Base-by-base conservation (phyloP, 2,329 filamentous ascomycete species). In the Penicillium sp. region DNA sequence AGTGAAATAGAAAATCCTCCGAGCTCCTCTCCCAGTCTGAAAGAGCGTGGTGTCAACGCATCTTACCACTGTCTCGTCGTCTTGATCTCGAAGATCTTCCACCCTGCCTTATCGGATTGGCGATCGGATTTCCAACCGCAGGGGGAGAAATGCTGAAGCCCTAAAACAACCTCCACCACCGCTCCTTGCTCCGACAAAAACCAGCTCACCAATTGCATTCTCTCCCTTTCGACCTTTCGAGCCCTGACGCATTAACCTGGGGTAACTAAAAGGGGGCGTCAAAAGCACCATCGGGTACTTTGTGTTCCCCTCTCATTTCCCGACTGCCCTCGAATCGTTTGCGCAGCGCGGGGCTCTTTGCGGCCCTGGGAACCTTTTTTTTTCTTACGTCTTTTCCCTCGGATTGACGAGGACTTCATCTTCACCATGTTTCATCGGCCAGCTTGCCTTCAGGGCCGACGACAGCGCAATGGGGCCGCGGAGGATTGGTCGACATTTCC, bases 401-500 rank as follows among this genome's bases (percentile, higher is more conserved):
- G 13, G 27, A n/a, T n/a, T n/a, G n/a, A n/a, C n/a, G n/a, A n/a
- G n/a, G n/a, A n/a, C n/a, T n/a, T n/a, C n/a, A n/a, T 23, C 7
- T 14, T 32, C 50, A 57, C 41, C 37, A 64, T 64, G 62, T 63
- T 64, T 43, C 57, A 57, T 54, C 53, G 55, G 42, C 62, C 54
- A 36, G 53, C 60, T 20, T 63, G 57, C 56, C 45, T 63, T 41
- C 59, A 58, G 53, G 47, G 55, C 43, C 59, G 58, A 36, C 55
- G 56, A 43, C 51, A 54, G 41, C 51, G 47, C 47, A 53, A 56
- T 53, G 46, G 50, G 43, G 28, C 41, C 14, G 33, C 37, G 5
- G 56, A 62, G 49, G 60, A 62, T 50, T 55, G 66, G 48, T 62
- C 69, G 41, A 59, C 68, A 31, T 83, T 83, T 62, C 80, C 80